Base-by-base conservation (phyloP, 2,329 filamentous ascomycete species). In the Orbilia blumenaviensis region DNA sequence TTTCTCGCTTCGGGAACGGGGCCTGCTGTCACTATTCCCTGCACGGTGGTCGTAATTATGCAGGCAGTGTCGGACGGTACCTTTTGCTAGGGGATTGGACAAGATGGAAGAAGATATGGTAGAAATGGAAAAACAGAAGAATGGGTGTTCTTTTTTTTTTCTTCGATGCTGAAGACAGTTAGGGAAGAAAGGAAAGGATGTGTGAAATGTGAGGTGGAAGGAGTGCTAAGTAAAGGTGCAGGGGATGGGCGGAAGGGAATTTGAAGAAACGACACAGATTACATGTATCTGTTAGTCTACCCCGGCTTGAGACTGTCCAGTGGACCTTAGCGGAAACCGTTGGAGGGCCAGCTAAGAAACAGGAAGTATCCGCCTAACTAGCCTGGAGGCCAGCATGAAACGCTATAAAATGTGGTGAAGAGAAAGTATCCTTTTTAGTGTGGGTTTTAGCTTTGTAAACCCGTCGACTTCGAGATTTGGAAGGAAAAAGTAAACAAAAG, bases 401-500 rank as follows among this genome's bases (percentile, higher is more conserved):
- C 72, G 63, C 72, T 68, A 75, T 60, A 58, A 60, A 61, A 58
- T 48, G 71, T 21, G 48, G 63, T 58, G 46, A 42, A 58, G 61
- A 50, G 52, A 67, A 64, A 73, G 68, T 73, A 61, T 61, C 68
- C 68, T 73, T 66, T 66, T 73, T 66, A 73, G 68, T 66, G 69
- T 75, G 69, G 56, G 44, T 63, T 46, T 75, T 36, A 54, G 69
- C 34, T 52, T 52, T 23, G 63, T 27, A 64, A 60, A 42, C 50
- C 27, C 66, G 63, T 52, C 71, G 71, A 76, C 61, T 76, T 76
- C 58, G 42, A 76, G 72, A 61, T 64, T 61, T 64, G 25, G 21
- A 36, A 32, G 54, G 62, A 76, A 76, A 76, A 76, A 76, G 72
- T 76, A 69, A 76, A 76, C 63, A 75, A 74, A 67, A 38, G 38